phyloP scores from a whole-genome alignment of 345 rosid genomes.

The Bruguiera parviflora region DNA sequence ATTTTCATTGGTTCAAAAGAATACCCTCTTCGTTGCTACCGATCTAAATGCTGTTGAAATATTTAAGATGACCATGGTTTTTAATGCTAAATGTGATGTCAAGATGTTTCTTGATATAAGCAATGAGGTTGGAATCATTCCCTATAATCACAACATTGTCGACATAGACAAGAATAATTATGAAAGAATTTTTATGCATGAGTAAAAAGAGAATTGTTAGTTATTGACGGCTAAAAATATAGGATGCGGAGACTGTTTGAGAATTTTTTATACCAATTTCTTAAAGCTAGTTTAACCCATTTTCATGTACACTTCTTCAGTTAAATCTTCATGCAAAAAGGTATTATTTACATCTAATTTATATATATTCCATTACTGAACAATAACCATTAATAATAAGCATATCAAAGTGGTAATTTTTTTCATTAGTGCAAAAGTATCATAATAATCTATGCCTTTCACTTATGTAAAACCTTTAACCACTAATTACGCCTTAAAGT shows the following conservation, averaged over 20 bases:
- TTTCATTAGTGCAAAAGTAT: neutral
- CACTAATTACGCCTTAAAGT: neutral
- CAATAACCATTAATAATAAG: too few relatives aligned
- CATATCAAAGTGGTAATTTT: too few relatives aligned
- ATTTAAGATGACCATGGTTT: neutral
- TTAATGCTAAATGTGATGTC: neutral
- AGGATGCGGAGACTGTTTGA: too few relatives aligned
- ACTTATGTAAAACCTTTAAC: neutral
- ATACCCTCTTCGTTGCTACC: neutral
- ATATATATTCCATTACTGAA: too few relatives aligned
- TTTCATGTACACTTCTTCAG: too few relatives aligned
- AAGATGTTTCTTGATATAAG: neutral
- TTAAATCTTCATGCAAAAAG: too few relatives aligned
- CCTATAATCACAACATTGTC: neutral
- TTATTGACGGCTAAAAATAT: too few relatives aligned
- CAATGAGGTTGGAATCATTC: neutral
- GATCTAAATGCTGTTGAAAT: neutral
- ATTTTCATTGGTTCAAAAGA: neutral
- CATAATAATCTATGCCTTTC: too few relatives aligned
- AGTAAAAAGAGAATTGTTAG: too few relatives aligned
- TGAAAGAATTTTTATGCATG: neutral
- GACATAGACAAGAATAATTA: neutral
- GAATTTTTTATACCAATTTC: too few relatives aligned
- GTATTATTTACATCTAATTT: too few relatives aligned
- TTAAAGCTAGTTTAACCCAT: accelerated